These are phyloP conservation scores for Phaffomyces thermotolerans DNA, from an alignment of 805 yeast genomes.

Conservation along the genomic window DNA sequence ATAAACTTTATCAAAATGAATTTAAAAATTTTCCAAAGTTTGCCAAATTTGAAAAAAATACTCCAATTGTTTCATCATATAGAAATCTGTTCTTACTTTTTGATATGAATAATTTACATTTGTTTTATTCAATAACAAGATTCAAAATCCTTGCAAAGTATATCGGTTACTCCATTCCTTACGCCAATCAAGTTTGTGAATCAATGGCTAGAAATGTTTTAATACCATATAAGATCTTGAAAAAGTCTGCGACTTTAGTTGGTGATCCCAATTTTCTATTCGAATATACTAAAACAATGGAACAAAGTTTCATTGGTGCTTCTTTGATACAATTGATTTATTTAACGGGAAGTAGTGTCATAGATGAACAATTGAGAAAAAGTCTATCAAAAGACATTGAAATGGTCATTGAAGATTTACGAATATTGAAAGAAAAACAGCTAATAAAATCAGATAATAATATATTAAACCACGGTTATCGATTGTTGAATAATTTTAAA, in stretches of 20 bases:
- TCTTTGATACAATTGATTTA: background rate
- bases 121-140: background rate
- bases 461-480: background rate
- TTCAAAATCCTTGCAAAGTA: background rate
- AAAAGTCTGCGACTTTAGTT: background rate
- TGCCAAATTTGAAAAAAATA: background rate
- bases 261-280: background rate
- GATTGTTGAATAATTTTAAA: background rate
- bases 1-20: background rate
- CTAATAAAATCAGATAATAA: background rate
- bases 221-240: background rate
- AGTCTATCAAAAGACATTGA: background rate
- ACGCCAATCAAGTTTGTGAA: background rate
- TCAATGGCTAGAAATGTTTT: background rate
- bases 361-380: background rate
- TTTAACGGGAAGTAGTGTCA: background rate
- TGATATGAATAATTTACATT: conserved; percentile 1
- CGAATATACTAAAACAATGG: background rate
- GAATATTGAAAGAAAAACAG: background rate
- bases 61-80: background rate
- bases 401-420: background rate
- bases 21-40: background rate
- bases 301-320: conserved; percentile 3
- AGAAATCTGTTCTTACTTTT: background rate
- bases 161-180: background rate